Conservation (phyloP, 192 early-diverging fungal genomes). For the Entomortierella lignicola region DNA sequence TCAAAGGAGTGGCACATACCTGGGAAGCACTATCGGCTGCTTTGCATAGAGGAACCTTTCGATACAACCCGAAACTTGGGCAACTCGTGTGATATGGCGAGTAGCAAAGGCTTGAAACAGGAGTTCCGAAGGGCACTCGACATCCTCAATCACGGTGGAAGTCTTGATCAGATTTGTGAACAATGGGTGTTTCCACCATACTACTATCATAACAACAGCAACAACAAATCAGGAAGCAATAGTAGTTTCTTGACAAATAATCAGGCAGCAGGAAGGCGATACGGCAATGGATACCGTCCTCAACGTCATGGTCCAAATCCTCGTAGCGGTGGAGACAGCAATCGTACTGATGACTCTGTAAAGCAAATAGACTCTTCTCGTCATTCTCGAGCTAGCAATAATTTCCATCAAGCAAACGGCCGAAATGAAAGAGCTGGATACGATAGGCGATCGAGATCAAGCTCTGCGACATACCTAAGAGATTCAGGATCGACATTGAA, state of each 20-base stretch:
- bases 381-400: not conserved
- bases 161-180: constrained; percentile 65
- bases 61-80: constrained; percentile 89
- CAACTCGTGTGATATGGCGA: constrained; percentile 85
- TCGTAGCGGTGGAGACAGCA: not conserved
- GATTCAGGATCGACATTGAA: not conserved
- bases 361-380: not conserved
- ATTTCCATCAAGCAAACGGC: not conserved
- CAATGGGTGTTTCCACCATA: constrained; percentile 58
- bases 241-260: constrained; percentile 11
- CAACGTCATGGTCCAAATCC: not conserved
- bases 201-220: too few relatives aligned
- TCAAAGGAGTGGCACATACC: constrained; percentile 90
- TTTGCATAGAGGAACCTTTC: constrained; percentile 96
- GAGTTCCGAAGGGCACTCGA: constrained; percentile 84
- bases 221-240: constrained; percentile 11
- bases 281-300: constrained; percentile 3
- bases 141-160: constrained; percentile 64
- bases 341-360: not conserved
- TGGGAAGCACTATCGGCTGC: constrained; percentile 69
- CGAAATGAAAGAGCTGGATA: not conserved
- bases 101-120: constrained; percentile 79
- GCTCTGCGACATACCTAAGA: not conserved
- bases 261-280: constrained; percentile 28
- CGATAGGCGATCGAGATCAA: constrained; percentile 17